Base-by-base conservation (phyloP, 129 eudicot species). In the Cynara cardunculus region DNA sequence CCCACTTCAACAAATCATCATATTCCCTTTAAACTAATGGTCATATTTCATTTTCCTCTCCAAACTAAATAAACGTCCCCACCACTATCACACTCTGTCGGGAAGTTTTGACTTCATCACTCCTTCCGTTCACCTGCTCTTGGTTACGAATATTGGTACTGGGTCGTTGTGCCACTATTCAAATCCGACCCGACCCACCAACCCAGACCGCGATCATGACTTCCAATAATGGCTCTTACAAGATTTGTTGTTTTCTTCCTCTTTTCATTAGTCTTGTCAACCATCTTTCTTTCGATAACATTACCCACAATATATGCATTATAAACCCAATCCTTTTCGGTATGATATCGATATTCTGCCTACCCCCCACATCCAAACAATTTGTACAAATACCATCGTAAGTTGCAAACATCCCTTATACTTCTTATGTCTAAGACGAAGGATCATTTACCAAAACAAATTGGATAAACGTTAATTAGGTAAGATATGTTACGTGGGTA, bases 31-130 rank as follows among this genome's bases (percentile, higher is more conserved):
- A 83, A 77, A 83, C 25, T 77, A 64, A 83, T 77, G 86, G 86
- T 41, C 79, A 71, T 72, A 83, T 77, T 77, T 34, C 39, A 34
- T 34, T 34, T 34, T 83, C 79, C 65, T 25, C 49, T 61, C 74
- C 68, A 62, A 82, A 39, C 78, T 37, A 71, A 19, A 32, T 28
- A 61, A 34, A 71, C 18, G 82, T 21, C 86, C 86, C 86, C 72
- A 75, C 81, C 82, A 65, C 73, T 61, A 71, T 83, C 82, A 72
- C 79, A 77, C 74, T 11, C n/a, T 77, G 86, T 83, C 86, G 86
- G 82, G 5, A 77, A 77, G 82, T 64, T 71, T 83, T 83, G 82
- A 83, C 82, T 71, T 83, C 79, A 56, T 67, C 49, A 76, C 21
- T 30, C 28, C 27, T 25, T 37, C 74, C 16, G 5, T 53, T 32